Evolutionary conservation across 805 yeast genomes (phyloP).

Genomic region (Maudiozyma barnettii): DNA sequence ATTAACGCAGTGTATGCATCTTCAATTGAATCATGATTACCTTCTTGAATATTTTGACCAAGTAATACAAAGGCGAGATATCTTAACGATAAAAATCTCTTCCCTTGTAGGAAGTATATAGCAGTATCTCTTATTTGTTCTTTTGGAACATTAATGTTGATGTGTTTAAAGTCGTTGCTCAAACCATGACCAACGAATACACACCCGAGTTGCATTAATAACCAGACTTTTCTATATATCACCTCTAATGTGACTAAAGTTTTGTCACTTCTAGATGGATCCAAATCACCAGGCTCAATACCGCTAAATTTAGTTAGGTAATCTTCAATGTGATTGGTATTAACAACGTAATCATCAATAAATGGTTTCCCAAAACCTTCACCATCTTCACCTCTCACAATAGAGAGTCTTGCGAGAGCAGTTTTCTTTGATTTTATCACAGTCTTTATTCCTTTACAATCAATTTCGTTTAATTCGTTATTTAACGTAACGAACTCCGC

Average conservation of each 20-base stretch:
- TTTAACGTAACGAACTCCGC: conserved; percentile 87
- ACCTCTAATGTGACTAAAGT: conserved; percentile 71
- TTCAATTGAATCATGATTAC: conserved; percentile 94
- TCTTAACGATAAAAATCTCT: conserved; percentile 72
- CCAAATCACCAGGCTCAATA: conserved; percentile 85
- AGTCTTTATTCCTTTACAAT: conserved; percentile 58
- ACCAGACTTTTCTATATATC: conserved; percentile 84
- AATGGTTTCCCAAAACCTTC: conserved; percentile 63
- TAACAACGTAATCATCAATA: conserved; percentile 85
- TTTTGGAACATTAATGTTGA: conserved; percentile 81
- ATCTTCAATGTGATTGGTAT: conserved; percentile 63
- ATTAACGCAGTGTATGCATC: conserved; percentile 84
- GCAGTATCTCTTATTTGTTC: conserved; percentile 86
- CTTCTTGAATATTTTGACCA: conserved; percentile 70
- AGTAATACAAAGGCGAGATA: conserved; percentile 77
- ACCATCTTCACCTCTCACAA: conserved; percentile 62
- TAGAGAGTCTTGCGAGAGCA: conserved; percentile 84
- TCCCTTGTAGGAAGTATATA: conserved; percentile 64
- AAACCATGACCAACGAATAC: conserved; percentile 93
- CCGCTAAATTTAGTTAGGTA: conserved; percentile 89
- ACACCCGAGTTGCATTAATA: conserved; percentile 78
- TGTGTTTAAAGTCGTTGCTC: conserved; percentile 82
- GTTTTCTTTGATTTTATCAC: conserved; percentile 65
- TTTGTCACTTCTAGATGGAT: conserved; percentile 53
- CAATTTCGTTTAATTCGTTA: conserved; percentile 71